Percentiles rank a stretch among this genome's conserved stretches.
These are phyloP conservation scores for Inonotus hispidus DNA, from an alignment of 1,284 basidiomycete genomes.

Conservation along the genomic window DNA sequence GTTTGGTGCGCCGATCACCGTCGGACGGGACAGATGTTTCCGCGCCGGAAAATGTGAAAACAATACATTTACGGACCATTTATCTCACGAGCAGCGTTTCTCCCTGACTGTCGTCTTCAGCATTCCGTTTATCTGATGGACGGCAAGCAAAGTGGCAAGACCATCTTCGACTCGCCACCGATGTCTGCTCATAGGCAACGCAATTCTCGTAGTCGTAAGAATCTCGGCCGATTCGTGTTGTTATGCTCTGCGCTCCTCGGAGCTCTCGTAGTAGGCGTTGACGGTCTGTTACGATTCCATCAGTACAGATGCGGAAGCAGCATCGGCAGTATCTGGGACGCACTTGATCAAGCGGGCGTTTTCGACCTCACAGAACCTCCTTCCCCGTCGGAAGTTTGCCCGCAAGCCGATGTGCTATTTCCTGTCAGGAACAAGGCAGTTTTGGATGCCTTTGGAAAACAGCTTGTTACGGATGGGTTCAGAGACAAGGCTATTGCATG, in stretches of 20 bases:
- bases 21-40: no score
- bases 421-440: constrained; percentile 39
- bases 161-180: background rate
- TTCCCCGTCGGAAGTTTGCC: constrained; percentile 30
- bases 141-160: background rate
- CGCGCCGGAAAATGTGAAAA: background rate
- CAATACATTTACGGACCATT: background rate
- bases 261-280: background rate
- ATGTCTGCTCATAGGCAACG: background rate
- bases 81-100: background rate
- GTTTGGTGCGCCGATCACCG: background rate
- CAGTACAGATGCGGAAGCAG: background rate
- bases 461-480: constrained; percentile 41
- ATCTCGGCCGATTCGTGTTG: background rate
- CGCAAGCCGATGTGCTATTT: constrained; percentile 38
- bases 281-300: constrained; percentile 1
- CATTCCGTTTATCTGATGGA: background rate
- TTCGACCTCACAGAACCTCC: background rate
- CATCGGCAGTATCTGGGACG: background rate
- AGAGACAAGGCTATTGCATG: constrained; percentile 43
- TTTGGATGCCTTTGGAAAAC: constrained; percentile 36
- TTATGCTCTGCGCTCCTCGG: background rate
- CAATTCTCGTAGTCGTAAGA: background rate
- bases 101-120: background rate
- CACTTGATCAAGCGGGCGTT: background rate